Percentiles rank a stretch among this genome's conserved stretches.
Conservation (phyloP, 768 basidiomycete genomes). For the Albatrellus ellisii region DNA sequence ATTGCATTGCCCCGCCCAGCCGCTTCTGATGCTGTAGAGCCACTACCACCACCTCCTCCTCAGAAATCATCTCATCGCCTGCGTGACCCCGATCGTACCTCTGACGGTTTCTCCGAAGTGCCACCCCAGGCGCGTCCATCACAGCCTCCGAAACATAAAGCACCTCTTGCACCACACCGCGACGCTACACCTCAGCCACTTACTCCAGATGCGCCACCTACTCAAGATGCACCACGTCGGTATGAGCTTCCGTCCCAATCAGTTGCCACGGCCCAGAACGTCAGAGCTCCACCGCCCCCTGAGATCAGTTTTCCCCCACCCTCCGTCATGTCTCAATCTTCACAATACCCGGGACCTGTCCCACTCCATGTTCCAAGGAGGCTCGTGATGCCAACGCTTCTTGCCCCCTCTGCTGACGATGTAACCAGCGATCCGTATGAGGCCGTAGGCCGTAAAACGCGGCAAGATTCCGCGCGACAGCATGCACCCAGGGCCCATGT, state of each 20-base stretch:
- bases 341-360: conserved; percentile 5
- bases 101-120: neutral
- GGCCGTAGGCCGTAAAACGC: neutral
- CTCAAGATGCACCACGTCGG: conserved; percentile 1
- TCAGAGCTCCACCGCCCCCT: neutral
- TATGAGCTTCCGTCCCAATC: conserved; percentile 10
- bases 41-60: neutral
- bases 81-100: neutral
- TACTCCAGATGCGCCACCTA: neutral
- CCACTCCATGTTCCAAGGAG: conserved; percentile 40
- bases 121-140: neutral
- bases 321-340: conserved; percentile 7
- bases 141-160: neutral
- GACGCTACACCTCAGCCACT: neutral
- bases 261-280: conserved; percentile 4
- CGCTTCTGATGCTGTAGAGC: too few relatives aligned
- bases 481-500: conserved; percentile 10
- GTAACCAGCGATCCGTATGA: neutral
- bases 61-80: neutral
- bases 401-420: conserved; percentile 17
- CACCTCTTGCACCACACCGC: neutral
- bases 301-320: conserved; percentile 2
- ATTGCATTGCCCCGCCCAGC: too few relatives aligned
- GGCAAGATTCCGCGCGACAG: neutral
- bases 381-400: conserved; percentile 63